Evolutionary conservation across 2,329 filamentous ascomycete genomes (phyloP), one percentile per base, ranked within the genome.

Genomic region (Verticillium nubilum): DNA sequence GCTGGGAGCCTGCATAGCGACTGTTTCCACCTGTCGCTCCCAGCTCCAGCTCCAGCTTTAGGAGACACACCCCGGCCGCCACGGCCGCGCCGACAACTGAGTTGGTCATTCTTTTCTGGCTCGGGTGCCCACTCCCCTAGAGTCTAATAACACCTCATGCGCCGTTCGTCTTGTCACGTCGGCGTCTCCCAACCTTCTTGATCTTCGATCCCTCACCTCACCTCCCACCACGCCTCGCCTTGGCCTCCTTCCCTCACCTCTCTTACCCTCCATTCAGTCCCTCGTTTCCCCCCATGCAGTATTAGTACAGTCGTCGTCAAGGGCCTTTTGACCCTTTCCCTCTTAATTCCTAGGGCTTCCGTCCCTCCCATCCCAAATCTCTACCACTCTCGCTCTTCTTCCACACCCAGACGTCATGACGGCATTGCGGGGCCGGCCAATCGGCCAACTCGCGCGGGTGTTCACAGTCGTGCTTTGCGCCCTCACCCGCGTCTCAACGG

Each of bases 401-500:
- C n/a, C n/a, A 10, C 52, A 53, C 26, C 2, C 52, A 28, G 52
- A 53, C 52, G 58, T 58, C 60, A 63, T 63, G 62, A 58, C 54
- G 27, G 60, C 56, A 57, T 56, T 57, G 62, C 58, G 62, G 60
- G 60, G 58, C 37, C 33, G 28, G 33, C 26, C 62, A 29, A 52
- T 54, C 33, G 60, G 62, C 56, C 60, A 56, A 58, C 53, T 62
- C 50, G 58, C 58, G 50, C 56, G 58, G 50, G 28, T 63, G 37
- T 27, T 63, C 23, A 33, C 58, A 35, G 56, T 60, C 27, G 28
- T 59, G 10, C 56, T 63, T 19, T 54, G 62, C 58, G 60, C 65
- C 53, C 57, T 67, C 19, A 67, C 61, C 57, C 62, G 61, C 56
- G 61, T 72, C 28, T 63, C 68, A 42, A 59, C 55, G 15, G 73